Conservation (phyloP, 1,284 basidiomycete species). For the Marasmius sp. region DNA sequence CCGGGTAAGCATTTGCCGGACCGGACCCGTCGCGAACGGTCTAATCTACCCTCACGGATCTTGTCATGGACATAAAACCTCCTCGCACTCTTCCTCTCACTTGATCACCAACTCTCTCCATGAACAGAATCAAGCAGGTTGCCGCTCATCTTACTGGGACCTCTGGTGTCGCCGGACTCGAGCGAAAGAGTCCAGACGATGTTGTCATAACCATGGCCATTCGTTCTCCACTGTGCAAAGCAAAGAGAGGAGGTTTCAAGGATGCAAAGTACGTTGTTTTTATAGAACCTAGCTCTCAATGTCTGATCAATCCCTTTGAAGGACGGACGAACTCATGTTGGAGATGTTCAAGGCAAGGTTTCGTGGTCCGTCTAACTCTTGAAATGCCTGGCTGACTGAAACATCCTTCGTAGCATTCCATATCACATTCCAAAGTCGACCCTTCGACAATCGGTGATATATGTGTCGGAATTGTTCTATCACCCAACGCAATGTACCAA, state of each 20-base stretch:
- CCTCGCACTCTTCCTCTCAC: neutral
- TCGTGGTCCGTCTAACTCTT: constrained; percentile 4
- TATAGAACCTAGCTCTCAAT: neutral
- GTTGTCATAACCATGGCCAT: constrained; percentile 81
- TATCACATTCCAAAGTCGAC: constrained; percentile 63
- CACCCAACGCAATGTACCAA: constrained; percentile 60
- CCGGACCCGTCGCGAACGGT: too few species aligned
- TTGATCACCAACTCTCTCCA: constrained; percentile 17
- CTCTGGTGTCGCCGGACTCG: constrained; percentile 46
- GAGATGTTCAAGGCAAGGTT: constrained; percentile 69
- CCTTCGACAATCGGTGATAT: constrained; percentile 77
- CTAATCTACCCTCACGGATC: neutral
- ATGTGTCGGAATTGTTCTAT: constrained; percentile 72
- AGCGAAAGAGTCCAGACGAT: constrained; percentile 64
- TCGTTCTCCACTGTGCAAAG: constrained; percentile 73
- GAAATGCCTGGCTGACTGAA: neutral
- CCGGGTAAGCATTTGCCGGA: too few species aligned
- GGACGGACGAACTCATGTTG: constrained; percentile 75
- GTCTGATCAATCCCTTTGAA: constrained; percentile 23
- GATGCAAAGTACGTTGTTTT: constrained; percentile 63
- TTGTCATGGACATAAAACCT: neutral
- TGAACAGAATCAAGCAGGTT: constrained; percentile 66
- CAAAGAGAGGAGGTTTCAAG: constrained; percentile 79
- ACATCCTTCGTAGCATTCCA: constrained; percentile 46
- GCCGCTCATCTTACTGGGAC: constrained; percentile 55